A percentile compares a stretch with the other conserved stretches of the same genome.
phyloP scores from a whole-genome alignment of 2,329 filamentous ascomycete species.

The Tolypocladium pustulatum region DNA sequence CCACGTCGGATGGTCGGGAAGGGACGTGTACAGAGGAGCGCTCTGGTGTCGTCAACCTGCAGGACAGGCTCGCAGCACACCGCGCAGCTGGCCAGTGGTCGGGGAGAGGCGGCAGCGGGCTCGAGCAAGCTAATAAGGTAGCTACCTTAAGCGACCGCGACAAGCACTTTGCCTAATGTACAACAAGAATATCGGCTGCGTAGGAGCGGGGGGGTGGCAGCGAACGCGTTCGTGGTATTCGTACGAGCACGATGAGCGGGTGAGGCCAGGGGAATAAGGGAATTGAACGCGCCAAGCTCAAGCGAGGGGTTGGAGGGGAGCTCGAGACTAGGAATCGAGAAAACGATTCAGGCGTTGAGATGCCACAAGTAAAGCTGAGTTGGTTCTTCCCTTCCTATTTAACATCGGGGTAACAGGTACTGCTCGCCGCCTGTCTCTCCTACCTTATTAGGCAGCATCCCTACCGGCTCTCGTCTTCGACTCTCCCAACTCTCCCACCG shows the following conservation, averaged over 20 bases:
- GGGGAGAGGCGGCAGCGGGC: background rate
- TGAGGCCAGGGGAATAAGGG: background rate
- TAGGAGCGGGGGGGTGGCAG: background rate
- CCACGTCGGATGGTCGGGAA: slow-evolving; percentile 9
- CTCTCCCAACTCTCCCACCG: no score
- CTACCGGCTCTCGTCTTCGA: background rate
- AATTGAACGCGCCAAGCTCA: background rate
- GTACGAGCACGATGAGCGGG: no score
- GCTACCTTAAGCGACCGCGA: background rate
- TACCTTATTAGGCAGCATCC: no score
- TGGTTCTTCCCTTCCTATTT: background rate
- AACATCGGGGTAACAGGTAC: background rate
- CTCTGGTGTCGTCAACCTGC: slow-evolving; percentile 14
- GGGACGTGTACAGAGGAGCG: slow-evolving; percentile 3
- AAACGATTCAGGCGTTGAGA: background rate
- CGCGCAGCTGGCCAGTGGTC: background rate
- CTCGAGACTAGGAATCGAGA: background rate
- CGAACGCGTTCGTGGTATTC: background rate
- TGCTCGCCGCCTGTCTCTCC: background rate
- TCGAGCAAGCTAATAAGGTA: no score
- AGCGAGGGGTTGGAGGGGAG: background rate
- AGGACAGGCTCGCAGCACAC: slow-evolving; percentile 3
- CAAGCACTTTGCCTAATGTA: background rate
- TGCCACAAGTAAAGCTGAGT: background rate
- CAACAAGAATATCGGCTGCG: background rate